Conservation (phyloP, 768 basidiomycete genomes). For the Sistotremastrum niveocremeum region DNA sequence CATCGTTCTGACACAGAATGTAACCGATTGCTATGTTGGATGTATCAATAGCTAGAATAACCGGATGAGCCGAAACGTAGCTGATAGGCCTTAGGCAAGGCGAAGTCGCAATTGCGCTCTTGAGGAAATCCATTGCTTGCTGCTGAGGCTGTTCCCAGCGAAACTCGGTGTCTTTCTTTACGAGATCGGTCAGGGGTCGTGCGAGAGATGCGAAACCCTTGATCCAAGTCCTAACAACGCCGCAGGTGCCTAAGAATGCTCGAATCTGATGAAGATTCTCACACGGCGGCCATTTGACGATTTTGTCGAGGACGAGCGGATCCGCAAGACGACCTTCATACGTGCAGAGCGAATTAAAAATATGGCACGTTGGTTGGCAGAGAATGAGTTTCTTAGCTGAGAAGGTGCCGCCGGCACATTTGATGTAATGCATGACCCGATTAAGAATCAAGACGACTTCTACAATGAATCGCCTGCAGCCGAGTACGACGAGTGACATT, state of each 20-base stretch:
- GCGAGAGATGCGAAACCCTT: conserved; percentile 11
- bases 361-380: conserved; percentile 12
- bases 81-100: conserved; percentile 11
- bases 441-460: conserved; percentile 25
- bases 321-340: conserved; percentile 20
- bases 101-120: conserved; percentile 5
- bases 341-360: conserved; percentile 27
- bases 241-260: conserved; percentile 13
- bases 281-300: conserved; percentile 12
- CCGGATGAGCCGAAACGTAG: conserved; percentile 6
- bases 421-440: conserved; percentile 22
- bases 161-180: conserved; percentile 11
- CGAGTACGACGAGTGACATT: conserved; percentile 21
- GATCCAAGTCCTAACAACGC: conserved; percentile 12
- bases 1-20: conserved; percentile 16
- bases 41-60: conserved; percentile 14
- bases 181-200: conserved; percentile 8
- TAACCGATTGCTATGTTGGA: conserved; percentile 14
- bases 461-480: conserved; percentile 25
- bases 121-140: conserved; percentile 8
- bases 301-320: conserved; percentile 12
- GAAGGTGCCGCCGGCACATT: conserved; percentile 24
- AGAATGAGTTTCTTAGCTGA: conserved; percentile 23
- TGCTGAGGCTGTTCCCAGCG: conserved; percentile 7
- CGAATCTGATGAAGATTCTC: conserved; percentile 11